Evolutionary conservation across 441 rosid species (phyloP).

Genomic region (Bocquillonia castaneifolia): DNA sequence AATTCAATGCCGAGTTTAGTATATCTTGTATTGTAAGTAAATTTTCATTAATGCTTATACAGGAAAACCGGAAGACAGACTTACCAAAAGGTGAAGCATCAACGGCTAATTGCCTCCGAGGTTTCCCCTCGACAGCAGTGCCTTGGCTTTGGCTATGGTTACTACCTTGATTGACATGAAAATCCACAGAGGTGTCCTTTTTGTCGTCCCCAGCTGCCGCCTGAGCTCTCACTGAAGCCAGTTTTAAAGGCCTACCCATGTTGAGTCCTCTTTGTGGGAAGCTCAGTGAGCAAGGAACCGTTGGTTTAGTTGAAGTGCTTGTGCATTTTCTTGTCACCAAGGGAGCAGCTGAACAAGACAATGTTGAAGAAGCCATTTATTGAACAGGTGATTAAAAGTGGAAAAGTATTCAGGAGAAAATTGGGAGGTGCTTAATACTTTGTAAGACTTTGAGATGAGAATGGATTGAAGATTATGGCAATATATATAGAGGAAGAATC

Average conservation of each 20-base stretch:
- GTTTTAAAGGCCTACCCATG: conserved; percentile 11
- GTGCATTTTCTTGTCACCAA: conserved; percentile 18
- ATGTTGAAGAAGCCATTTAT: conserved; percentile 42
- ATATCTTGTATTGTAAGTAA: not conserved
- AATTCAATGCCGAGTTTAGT: not conserved
- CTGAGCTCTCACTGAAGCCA: conserved; percentile 35
- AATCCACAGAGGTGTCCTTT: conserved; percentile 51
- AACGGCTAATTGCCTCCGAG: conserved; percentile 28
- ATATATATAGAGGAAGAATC: not conserved
- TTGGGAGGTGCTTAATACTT: too few relatives aligned
- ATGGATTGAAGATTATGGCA: not conserved
- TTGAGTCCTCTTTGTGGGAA: conserved; percentile 21
- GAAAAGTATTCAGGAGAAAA: too few relatives aligned
- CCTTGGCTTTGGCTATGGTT: too few relatives aligned
- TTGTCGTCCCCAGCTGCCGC: conserved; percentile 29
- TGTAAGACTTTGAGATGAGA: not conserved
- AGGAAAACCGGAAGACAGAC: not conserved
- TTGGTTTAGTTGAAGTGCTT: conserved; percentile 1
- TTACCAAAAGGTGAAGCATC: conserved; percentile 67
- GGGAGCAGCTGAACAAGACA: conserved; percentile 33
- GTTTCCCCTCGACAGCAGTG: conserved; percentile 39
- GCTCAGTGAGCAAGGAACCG: conserved; percentile 24
- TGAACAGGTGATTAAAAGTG: not conserved
- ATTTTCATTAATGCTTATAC: not conserved
- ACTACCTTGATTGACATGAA: conserved; percentile 30